Base-by-base conservation (phyloP, 1,284 basidiomycete genomes). In the Xerocomus nothofagi region DNA sequence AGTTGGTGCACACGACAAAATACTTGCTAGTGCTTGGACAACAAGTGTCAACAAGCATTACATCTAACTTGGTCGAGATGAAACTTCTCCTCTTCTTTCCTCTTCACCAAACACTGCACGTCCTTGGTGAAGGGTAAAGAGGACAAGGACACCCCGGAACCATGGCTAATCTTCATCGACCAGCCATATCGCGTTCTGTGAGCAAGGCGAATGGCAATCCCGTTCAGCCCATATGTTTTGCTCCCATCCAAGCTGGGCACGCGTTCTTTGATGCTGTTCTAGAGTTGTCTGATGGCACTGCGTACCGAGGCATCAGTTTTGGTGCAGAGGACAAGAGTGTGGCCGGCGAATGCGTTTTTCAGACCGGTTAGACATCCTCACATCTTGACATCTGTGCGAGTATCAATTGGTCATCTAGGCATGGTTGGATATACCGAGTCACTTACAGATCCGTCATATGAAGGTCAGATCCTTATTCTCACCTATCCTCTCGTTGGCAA, bases 361-460 rank as follows among this genome's bases (percentile, higher is more conserved):
- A 98, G 77, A 99, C 97, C 47, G 96, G 96, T 97, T 66, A 72
- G 88, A 71, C 50, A 50, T 54, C 47, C 48, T 50, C 33, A 44
- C 42, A 32, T 41, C 27, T 39, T 56, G 46, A 18, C 51, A 24
- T 43, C 24, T 41, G 27, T 48, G 33, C 55, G 44, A 41, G 57
- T 29, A 49, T 47, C 41, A 53, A 49, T 49, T 34, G 32, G 24
- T 18, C 38, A 47, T 51, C 31, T 67, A 97, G 95, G 95, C 51
- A 97, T 99, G 96, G 94, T 99, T 55, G 97, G 97, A 39, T 99
- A 99, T 72, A 95, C 94, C 53, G 97, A 99, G 69, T 98, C 97
- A 15, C 77, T 99, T 57, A 99, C 97, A 43, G 97, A 99, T 71
- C 97, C 97, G 15, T 99, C 97, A 3, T 99, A 99, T 74, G 88